Base-by-base conservation (phyloP, 306 rosid genomes). In the Hippophae tibetana region DNA sequence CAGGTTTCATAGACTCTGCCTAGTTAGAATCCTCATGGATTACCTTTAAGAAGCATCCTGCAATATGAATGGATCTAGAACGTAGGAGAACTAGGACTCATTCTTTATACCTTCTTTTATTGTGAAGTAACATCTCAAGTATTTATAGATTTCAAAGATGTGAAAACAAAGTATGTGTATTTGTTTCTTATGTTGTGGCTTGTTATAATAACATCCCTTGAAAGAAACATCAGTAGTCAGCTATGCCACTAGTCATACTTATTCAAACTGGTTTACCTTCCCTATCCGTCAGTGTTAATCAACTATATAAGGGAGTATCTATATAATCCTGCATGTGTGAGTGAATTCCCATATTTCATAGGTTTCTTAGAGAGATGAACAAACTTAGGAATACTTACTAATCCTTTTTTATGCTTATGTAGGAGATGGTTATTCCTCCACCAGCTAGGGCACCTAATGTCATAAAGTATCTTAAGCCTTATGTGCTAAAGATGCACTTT, bases 401-500 rank as follows among this genome's bases (percentile, higher is more conserved):
- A 57, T 63, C 12, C 5, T 43, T 26, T 54, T 52, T 6, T 42
- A 3, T 53, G 49, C 7, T 46, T 59, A 51, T 48, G 56, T 59
- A 75, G 78, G 79, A 76, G 18, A 84, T 92, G 96, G 95, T 86
- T 68, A 71, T 83, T 68, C 89, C 82, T 45, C 93, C 86, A 9
- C 95, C 96, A 12, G 74, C 60, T 38, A 81, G 81, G 74, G 76
- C 95, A 69, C 81, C 81, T 5, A 75, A 81, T 66, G 54, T 92
- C 49, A 72, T 60, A 49, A 52, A 81, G 46, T 92, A 61, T 70
- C 84, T 92, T 12, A 92, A 92, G 84, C 96, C 96, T 5, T 92
- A 83, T 72, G 78, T 85, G 43, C 78, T 85, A 87, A 92, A 52
- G 78, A 92, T 85, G 96, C 87, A 87, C 79, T 83, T 92, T 43